Evolutionary conservation across 2,329 filamentous ascomycete genomes (phyloP).

Genomic region (Nannizziopsis barbatae): DNA sequence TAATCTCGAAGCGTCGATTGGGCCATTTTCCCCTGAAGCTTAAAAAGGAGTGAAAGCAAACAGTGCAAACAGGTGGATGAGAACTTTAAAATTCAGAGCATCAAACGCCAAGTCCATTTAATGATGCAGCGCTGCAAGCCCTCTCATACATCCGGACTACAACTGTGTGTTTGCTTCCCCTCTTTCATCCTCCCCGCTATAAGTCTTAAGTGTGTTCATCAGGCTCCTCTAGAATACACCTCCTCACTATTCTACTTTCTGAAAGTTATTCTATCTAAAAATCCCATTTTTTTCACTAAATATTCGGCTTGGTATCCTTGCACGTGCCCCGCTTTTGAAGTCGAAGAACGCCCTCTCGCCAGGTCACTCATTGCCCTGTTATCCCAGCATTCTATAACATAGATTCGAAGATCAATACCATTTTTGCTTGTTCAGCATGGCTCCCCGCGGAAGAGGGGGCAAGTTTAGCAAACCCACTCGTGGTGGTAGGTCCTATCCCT

Average conservation of each 20-base stretch:
- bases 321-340: conserved; percentile 6
- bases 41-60: too few relatives aligned
- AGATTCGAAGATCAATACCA: not conserved
- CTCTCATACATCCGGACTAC: not conserved
- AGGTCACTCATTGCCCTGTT: not conserved
- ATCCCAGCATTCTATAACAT: not conserved
- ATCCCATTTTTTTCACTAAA: not conserved
- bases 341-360: conserved; percentile 4
- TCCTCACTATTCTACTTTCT: not conserved
- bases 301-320: not conserved
- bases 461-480: conserved; percentile 91
- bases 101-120: not conserved
- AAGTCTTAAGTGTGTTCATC: not conserved
- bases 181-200: conserved; percentile 9
- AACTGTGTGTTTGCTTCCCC: conserved; percentile 1
- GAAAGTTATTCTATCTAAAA: not conserved
- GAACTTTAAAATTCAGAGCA: not conserved
- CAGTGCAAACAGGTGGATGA: conserved; percentile 5
- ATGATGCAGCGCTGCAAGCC: conserved; percentile 4
- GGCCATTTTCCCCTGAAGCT: too few relatives aligned
- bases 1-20: too few relatives aligned
- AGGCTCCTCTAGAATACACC: not conserved
- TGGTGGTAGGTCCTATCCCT: conserved; percentile 55
- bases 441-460: conserved; percentile 63
- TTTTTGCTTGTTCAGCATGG: conserved; percentile 24